Evolutionary conservation across 1,284 basidiomycete genomes (phyloP), one percentile per base, ranked within the genome.

Genomic region (Gomphus bonarii): DNA sequence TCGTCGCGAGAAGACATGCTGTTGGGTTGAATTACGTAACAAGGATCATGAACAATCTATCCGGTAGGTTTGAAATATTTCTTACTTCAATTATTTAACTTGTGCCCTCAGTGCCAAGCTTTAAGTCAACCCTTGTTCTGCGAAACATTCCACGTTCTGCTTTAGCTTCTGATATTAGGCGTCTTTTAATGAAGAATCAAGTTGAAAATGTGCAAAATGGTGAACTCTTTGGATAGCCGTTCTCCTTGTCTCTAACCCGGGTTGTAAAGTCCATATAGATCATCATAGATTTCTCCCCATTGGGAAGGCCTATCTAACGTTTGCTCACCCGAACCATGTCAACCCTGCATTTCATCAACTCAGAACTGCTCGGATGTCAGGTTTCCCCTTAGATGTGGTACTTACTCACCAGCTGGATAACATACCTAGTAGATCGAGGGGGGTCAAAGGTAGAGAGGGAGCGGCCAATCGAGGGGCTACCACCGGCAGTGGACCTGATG

Each of bases 231-330:
- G 31, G 31, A 51, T 31, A 22, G 35, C 30, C 16, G 33, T 18
- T 12, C 11, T 28, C 47, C 8, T 33, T 43, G 16, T 25, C 35
- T 3, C 47, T 48, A 18, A 48, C 16, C 28, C 42, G 36, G 33
- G 49, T 36, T 35, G 20, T 36, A 11, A 55, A 89, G 87, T 82
- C 28, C 69, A 75, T 30, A 63, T 88, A 20, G 72, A 82, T 51
- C 86, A 88, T 64, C 63, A 73, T 35, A 75, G 75, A 59, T 85
- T 85, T 68, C 65, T 67, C 28, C 81, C 83, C 8, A 78, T 76
- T 1, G 77, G 81, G 33, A 69, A 69, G 28, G 86, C 82, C 8
- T 71, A 75, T 59, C 67, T 89, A 46, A 75, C 75, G 3, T 67
- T 87, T 55, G 67, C 72, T 4, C 68, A 73, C 33, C 66, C 78